Evolutionary conservation across 352 stramenopile species (phyloP).

Genomic region (Pythium phragmitis): DNA sequence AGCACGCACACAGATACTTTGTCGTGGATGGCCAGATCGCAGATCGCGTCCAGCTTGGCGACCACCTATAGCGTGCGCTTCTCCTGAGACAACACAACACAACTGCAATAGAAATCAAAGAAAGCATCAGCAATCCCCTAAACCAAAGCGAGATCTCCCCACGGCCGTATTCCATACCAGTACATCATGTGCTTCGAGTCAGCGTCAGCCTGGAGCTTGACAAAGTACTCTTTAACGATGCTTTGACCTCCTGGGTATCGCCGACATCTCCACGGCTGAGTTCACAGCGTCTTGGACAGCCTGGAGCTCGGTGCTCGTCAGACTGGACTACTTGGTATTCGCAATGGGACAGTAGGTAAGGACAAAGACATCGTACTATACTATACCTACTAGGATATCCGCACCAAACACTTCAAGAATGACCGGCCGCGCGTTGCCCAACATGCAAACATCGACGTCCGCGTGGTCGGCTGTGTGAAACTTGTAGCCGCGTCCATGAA

Average conservation of each 20-base stretch:
- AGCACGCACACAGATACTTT: conserved; percentile 97
- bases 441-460: conserved; percentile 97
- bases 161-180: conserved; percentile 37
- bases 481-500: conserved; percentile 82
- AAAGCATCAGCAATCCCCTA: too few relatives aligned
- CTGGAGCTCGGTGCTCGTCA: conserved; percentile 50
- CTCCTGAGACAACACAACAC: conserved; percentile 75
- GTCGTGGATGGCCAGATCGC: conserved; percentile 92
- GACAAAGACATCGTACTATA: not conserved
- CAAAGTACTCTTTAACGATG: conserved; percentile 82
- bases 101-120: too few relatives aligned
- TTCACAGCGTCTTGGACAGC: conserved; percentile 68
- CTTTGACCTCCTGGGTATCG: conserved; percentile 75
- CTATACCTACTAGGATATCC: not conserved
- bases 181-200: conserved; percentile 90
- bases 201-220: conserved; percentile 67
- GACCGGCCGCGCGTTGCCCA: conserved; percentile 92
- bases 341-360: not conserved
- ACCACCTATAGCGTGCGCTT: conserved; percentile 52
- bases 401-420: conserved; percentile 81
- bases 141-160: too few relatives aligned
- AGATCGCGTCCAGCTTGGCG: conserved; percentile 74
- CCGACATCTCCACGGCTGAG: conserved; percentile 60
- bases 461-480: conserved; percentile 96
- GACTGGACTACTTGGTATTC: conserved; percentile 61